Evolutionary conservation across 2,329 filamentous ascomycete species (phyloP), one percentile per base, ranked within the genome.

Genomic region (Phialocephala subalpina): DNA sequence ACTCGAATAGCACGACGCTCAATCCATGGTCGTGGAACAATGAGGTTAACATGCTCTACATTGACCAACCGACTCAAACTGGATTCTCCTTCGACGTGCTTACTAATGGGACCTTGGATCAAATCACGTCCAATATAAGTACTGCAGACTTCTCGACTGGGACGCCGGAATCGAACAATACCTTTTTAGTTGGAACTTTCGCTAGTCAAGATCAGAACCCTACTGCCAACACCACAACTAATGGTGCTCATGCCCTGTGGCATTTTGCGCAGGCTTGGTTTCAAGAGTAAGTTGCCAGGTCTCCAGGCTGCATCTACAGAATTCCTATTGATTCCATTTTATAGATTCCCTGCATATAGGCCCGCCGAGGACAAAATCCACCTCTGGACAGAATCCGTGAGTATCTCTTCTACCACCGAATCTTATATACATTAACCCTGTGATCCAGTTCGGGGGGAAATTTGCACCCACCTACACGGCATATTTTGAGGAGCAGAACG

Each of bases 11-110:
- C 64, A 78, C 82, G 36, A 69, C 81, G 55, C 71, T 83, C 57
- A 79, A 79, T 47, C 86, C 86, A 52, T 90, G 86, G 84, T 85
- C 86, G 11, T 91, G 87, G 87, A 87, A 90, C 72, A 82, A 81
- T 42, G 79, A 80, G 63, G 83, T 82, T 42, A 87, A 87, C 82
- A n/a, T n/a, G n/a, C n/a, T n/a, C n/a, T n/a, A n/a, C n/a, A n/a
- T n/a, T n/a, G n/a, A n/a, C n/a, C n/a, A 93, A 83, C 89, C 88
- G 11, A 87, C 87, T 64, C 87, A 91, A 75, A 85, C 91, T 52
- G 86, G 86, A 35, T 87, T 90, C 69, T 90, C 87, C 1, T 80
- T 79, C 61, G 61, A 65, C 11, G 36, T 53, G 1, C 58, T 63
- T 27, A 25, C 16, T 16, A 36, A 58, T 49, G 61, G 22, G 3